Evolutionary conservation across 2,329 filamentous ascomycete species (phyloP).

Genomic region (Colletotrichum chrysophilum): DNA sequence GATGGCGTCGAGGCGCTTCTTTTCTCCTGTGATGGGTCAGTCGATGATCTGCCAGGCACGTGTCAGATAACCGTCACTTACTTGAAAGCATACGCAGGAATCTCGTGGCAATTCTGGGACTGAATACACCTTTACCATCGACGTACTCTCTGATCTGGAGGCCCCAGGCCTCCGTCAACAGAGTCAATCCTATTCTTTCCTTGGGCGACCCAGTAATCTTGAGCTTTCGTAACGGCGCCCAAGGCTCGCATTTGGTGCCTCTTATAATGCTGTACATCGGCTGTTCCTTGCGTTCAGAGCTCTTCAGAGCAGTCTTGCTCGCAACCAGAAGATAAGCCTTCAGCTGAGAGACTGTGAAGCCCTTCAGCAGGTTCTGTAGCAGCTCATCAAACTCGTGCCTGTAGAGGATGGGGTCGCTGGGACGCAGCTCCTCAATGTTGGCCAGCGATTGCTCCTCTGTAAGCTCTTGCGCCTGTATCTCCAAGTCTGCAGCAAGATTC

Average conservation of each 20-base stretch:
- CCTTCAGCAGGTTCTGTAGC: slow-evolving; percentile 38
- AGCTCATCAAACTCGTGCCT: slow-evolving; percentile 47
- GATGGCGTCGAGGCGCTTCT: background rate
- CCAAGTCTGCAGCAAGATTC: slow-evolving; percentile 37
- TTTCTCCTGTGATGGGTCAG: slow-evolving; percentile 3
- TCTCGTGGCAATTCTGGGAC: slow-evolving; percentile 37
- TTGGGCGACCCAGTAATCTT: slow-evolving; percentile 36
- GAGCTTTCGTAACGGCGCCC: slow-evolving; percentile 37
- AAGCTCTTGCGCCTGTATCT: slow-evolving; percentile 28
- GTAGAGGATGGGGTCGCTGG: slow-evolving; percentile 42
- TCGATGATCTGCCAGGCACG: background rate
- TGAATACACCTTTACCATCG: slow-evolving; percentile 44
- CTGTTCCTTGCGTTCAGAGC: background rate
- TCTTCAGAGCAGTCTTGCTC: background rate
- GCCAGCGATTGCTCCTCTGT: slow-evolving; percentile 40
- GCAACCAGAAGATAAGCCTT: slow-evolving; percentile 39
- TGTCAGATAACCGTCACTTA: background rate
- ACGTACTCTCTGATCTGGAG: slow-evolving; percentile 52
- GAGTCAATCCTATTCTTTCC: slow-evolving; percentile 40
- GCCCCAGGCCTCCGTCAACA: slow-evolving; percentile 57
- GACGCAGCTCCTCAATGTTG: slow-evolving; percentile 56
- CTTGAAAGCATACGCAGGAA: background rate
- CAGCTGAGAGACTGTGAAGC: slow-evolving; percentile 55
- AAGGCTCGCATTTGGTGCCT: slow-evolving; percentile 35
- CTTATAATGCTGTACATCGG: slow-evolving; percentile 47